These are phyloP conservation scores for Chaetomium fimeti DNA, from an alignment of 495 filamentous ascomycete species.

Conservation along the genomic window DNA sequence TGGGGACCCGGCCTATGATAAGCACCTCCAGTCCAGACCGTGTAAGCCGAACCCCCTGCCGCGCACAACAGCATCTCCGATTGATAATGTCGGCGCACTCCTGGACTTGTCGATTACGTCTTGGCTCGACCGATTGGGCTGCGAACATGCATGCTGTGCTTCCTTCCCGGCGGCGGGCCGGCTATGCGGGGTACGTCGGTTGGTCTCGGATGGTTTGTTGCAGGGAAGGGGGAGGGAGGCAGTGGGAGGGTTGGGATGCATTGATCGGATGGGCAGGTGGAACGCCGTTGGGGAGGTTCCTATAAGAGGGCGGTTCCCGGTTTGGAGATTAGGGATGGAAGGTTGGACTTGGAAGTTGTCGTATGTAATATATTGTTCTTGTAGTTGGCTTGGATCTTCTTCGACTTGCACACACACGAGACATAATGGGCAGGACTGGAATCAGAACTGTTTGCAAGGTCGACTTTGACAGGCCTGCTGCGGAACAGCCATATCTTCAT, in stretches of 20 bases:
- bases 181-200: background rate
- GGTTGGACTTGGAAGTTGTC: too few relatives aligned
- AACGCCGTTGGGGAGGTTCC: too few relatives aligned
- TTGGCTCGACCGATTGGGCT: conserved; percentile 4
- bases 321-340: too few relatives aligned
- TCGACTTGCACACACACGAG: too few relatives aligned
- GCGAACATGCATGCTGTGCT: conserved; percentile 1
- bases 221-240: too few relatives aligned
- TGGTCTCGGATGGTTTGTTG: background rate
- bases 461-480: conserved; percentile 71
- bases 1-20: background rate
- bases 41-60: background rate
- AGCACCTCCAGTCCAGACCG: too few relatives aligned
- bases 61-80: background rate
- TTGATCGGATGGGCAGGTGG: background rate
- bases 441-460: conserved; percentile 78
- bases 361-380: too few relatives aligned
- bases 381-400: too few relatives aligned
- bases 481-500: conserved; percentile 72
- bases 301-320: background rate
- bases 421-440: conserved; percentile 33
- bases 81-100: background rate
- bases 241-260: too few relatives aligned
- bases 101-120: conserved; percentile 15
- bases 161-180: background rate